Conservation (phyloP, 495 filamentous ascomycete genomes). For the Xylaria grammica region DNA sequence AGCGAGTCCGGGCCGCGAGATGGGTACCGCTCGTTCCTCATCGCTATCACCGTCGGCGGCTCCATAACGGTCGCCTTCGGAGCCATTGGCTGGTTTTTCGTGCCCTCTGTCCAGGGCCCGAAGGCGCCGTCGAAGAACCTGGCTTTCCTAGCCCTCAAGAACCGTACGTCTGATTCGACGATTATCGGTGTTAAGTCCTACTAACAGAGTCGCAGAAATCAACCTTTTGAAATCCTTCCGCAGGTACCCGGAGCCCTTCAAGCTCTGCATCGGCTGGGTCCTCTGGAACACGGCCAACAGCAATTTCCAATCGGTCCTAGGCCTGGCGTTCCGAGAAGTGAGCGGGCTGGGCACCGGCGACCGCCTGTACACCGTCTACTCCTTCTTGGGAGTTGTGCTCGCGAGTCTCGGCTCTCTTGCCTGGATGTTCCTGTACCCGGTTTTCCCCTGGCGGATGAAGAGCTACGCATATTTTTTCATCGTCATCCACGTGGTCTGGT, state of each 20-base stretch:
- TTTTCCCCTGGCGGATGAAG: slow-evolving; percentile 22
- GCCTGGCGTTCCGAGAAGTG: slow-evolving; percentile 29
- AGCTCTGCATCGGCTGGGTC: slow-evolving; percentile 36
- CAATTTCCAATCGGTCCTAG: slow-evolving; percentile 27
- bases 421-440: slow-evolving; percentile 28
- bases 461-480: slow-evolving; percentile 30
- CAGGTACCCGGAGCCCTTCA: slow-evolving; percentile 32
- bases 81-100: slow-evolving; percentile 26
- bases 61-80: slow-evolving; percentile 30
- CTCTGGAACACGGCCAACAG: slow-evolving; percentile 33
- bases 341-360: slow-evolving; percentile 25
- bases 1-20: slow-evolving; percentile 23
- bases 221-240: slow-evolving; percentile 21
- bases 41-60: slow-evolving; percentile 31
- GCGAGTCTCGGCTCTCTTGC: slow-evolving; percentile 28
- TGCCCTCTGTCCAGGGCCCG: slow-evolving; percentile 25
- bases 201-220: slow-evolving; percentile 21
- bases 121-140: slow-evolving; percentile 24
- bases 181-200: background rate
- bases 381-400: slow-evolving; percentile 28
- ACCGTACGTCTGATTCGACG: slow-evolving; percentile 17
- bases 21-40: slow-evolving; percentile 32
- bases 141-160: slow-evolving; percentile 27
- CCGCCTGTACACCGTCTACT: slow-evolving; percentile 30
- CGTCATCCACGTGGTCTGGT: slow-evolving; percentile 23